A percentile compares a stretch with the other conserved stretches of the same genome.
phyloP scores from a whole-genome alignment of 1,139 yeast species.

The Yarrowia galli region DNA sequence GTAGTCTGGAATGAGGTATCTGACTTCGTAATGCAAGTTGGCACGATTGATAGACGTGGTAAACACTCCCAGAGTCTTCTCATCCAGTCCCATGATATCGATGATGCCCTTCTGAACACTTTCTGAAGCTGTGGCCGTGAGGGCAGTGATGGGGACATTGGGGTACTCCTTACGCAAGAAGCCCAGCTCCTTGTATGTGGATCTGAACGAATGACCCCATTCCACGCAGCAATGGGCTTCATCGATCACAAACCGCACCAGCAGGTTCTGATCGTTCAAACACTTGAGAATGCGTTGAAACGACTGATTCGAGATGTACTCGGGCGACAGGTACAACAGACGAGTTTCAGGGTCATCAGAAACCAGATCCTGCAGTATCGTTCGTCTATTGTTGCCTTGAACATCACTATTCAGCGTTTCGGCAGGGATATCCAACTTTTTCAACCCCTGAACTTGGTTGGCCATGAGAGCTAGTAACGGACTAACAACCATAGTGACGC shows the following conservation, averaged over 20 bases:
- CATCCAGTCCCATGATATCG: slow-evolving; percentile 43
- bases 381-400: slow-evolving; percentile 41
- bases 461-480: slow-evolving; percentile 91
- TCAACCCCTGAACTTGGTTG: slow-evolving; percentile 81
- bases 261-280: slow-evolving; percentile 40
- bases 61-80: slow-evolving; percentile 42
- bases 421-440: slow-evolving; percentile 68
- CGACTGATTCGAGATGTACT: slow-evolving; percentile 50
- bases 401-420: slow-evolving; percentile 50
- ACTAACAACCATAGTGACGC: slow-evolving; percentile 84
- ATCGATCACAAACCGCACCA: slow-evolving; percentile 73
- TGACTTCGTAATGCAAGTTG: slow-evolving; percentile 76
- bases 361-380: slow-evolving; percentile 43
- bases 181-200: slow-evolving; percentile 78
- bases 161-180: slow-evolving; percentile 74
- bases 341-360: slow-evolving; percentile 43
- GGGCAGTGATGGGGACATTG: slow-evolving; percentile 79
- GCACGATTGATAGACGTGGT: slow-evolving; percentile 67
- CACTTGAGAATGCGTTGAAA: slow-evolving; percentile 44
- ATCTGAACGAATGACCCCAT: slow-evolving; percentile 93
- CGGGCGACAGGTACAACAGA: slow-evolving; percentile 89
- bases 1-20: slow-evolving; percentile 49
- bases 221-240: slow-evolving; percentile 94
- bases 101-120: slow-evolving; percentile 45
- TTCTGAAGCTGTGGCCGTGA: slow-evolving; percentile 78